Base-by-base conservation (phyloP, 345 rosid species). In the Pelargonium nanum region DNA sequence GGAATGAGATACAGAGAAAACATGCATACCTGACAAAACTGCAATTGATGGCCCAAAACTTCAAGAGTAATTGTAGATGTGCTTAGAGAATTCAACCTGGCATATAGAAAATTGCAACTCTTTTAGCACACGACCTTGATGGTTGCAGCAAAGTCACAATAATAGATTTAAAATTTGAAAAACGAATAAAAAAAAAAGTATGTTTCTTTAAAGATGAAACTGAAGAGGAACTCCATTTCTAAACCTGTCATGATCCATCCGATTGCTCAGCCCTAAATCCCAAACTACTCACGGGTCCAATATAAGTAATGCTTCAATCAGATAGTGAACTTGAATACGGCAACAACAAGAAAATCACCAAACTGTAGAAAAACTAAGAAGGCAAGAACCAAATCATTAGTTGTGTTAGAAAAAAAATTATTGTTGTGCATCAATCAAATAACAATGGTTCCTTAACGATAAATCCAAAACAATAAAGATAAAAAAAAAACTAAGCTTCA, bases 21-120 rank as follows among this genome's bases (percentile, higher is more conserved):
- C n/a, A n/a, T n/a, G n/a, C n/a, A n/a, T n/a, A 68, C 98, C 90
- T 92, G 96, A 65, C 86, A 77, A 67, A 92, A 88, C 19, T 83
- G 87, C 26, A 92, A 71, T 57, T 83, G 77, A 70, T 92, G 85
- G 30, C 96, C 87, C 72, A 88, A 55, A 53, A 82, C 80, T 72
- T 91, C 98, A 64, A 91, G 64, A 57, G 75, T 62, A 28, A 92
- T 73, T 15, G 76, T 72, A 44, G 83, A 82, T 2, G 89, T 86
- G 71, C 79, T 84, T 13, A 96, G 96, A 71, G 91, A 82, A 74
- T 91, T 91, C 64, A 88, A 76, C 83, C 94, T 91, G 68, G 52
- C 6, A 28, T n/a, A n/a, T 28, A 60, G 10, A 23, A 59, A 55
- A 56, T 19, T 23, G n/a, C n/a, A 26, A 40, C 48, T 17, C 15